These are phyloP conservation scores for Cryptococcus sp. DNA, from an alignment of 1,284 basidiomycete genomes.

Conservation along the genomic window DNA sequence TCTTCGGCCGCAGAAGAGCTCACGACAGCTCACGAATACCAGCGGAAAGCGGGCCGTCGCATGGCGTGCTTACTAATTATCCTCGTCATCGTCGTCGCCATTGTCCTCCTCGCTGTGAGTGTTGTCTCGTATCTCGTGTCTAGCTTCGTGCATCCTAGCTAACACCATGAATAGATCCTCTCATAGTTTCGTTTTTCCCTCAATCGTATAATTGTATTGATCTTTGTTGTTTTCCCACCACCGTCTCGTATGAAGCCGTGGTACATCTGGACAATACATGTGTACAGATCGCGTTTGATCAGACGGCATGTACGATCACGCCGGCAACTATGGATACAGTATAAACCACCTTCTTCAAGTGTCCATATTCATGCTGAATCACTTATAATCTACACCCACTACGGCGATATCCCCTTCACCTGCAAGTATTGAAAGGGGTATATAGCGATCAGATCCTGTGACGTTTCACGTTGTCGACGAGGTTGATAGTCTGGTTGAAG, in stretches of 20 bases:
- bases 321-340: too few species aligned
- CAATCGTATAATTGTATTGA: background rate
- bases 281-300: too few species aligned
- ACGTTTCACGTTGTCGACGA: constrained; percentile 11
- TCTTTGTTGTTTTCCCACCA: too few species aligned
- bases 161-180: background rate
- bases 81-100: constrained; percentile 78
- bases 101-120: constrained; percentile 84
- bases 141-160: background rate
- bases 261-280: too few species aligned
- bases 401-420: too few species aligned
- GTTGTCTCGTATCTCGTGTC: background rate
- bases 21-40: constrained; percentile 87
- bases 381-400: background rate
- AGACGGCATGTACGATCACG: too few species aligned
- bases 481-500: constrained; percentile 26
- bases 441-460: background rate
- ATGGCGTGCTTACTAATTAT: constrained; percentile 89
- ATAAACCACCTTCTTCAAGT: background rate
- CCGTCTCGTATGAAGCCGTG: too few species aligned
- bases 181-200: constrained; percentile 2
- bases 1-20: constrained; percentile 83
- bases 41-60: constrained; percentile 86
- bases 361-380: background rate
- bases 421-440: background rate